Base-by-base conservation (phyloP, 148 eudicot genomes). In the Rhododendron ovatum region DNA sequence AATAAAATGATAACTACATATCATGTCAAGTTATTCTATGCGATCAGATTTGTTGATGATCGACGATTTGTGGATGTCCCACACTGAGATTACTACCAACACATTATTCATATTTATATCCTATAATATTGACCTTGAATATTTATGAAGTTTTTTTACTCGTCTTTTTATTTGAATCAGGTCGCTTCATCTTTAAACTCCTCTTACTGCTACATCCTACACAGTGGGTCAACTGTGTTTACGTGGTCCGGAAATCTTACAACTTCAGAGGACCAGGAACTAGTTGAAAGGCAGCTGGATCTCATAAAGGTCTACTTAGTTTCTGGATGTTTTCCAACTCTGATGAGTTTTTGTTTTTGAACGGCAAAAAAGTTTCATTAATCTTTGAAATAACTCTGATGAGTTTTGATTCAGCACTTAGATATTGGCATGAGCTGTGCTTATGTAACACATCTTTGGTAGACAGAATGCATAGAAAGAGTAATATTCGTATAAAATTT, bases 231-330 rank as follows among this genome's bases (percentile, higher is more conserved):
- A 67, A 91, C 93, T 50, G 91, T 96, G 47, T 95, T 92, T 91
- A 92, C 93, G 45, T 96, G 99, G 99, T 87, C 90, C 33, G 99
- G 98, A 76, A 93, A 86, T 88, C 95, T 93, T 83, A 90, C 95
- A 51, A 86, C 94, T 76, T 51, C 98, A 77, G 93, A 90, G 85
- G 92, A 91, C 90, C 98, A 94, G 82, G 98, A 94, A 87, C 93
- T 96, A 83, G 94, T 92, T 59, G 99, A 96, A 91, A 94, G 99
- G 92, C 98, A 91, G 86, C 89, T 96, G 89, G 99, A 96, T 90
- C 86, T 94, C 61, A 92, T 96, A 82, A 96, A 93, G 98, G 99
- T 96, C 57, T 20, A 90, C 43, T n/a, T 53, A 15, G 53, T 73
- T 73, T 65, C 3, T 24, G 47, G 63, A 71, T 53, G 26, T 86